phyloP scores from a whole-genome alignment of 441 rosid species.

The Pelargonium australe region DNA sequence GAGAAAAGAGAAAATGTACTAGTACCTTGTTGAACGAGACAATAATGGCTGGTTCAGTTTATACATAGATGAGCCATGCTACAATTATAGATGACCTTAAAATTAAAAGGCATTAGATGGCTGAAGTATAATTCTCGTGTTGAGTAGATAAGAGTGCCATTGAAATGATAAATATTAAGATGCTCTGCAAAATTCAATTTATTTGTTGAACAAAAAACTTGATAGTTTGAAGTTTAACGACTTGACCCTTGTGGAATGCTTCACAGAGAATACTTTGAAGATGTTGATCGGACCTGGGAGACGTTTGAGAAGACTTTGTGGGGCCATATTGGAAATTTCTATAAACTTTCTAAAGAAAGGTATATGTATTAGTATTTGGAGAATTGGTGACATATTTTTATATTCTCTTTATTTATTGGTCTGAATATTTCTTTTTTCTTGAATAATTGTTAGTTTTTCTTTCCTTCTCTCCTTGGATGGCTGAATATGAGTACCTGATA shows the following conservation, averaged over 20 bases:
- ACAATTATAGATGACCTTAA: neutral
- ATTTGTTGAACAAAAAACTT: conserved; percentile 3
- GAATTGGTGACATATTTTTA: neutral
- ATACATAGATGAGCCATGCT: conserved; percentile 6
- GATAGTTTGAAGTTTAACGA: conserved; percentile 16
- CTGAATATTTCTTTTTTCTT: neutral
- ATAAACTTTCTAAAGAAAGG: conserved; percentile 96
- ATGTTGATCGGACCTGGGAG: conserved; percentile 94
- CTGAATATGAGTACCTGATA: too few relatives aligned
- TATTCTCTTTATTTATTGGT: conserved; percentile 3
- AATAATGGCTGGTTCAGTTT: neutral
- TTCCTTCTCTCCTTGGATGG: neutral
- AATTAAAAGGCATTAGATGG: neutral
- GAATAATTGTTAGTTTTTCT: neutral
- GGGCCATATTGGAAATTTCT: conserved; percentile 79
- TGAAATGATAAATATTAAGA: neutral
- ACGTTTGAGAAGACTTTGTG: conserved; percentile 96
- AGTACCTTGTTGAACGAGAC: neutral
- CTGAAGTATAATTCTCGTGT: neutral
- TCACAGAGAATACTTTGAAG: conserved; percentile 97
- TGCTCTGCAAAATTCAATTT: conserved; percentile 2
- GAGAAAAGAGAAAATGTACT: neutral
- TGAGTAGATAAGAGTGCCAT: neutral
- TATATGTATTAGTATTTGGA: conserved; percentile 23
- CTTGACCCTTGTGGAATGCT: conserved; percentile 13